These are phyloP conservation scores for Stephania cephalantha DNA, from an alignment of 164 flowering plant genomes.

Conservation along the genomic window DNA sequence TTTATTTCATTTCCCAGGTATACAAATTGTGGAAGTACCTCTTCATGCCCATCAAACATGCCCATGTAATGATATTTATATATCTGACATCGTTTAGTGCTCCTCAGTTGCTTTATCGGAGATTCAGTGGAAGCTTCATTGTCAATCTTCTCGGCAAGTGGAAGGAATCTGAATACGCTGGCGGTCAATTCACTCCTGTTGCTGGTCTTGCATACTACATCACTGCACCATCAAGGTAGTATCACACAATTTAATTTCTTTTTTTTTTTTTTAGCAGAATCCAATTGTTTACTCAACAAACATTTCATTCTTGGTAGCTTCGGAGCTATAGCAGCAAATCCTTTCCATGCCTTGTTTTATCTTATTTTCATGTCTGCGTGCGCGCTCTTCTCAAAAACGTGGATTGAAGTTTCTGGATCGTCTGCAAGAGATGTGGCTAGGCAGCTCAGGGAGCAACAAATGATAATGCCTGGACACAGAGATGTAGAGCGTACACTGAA, in stretches of 20 bases:
- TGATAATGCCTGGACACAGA: conserved; percentile 11
- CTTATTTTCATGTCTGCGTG: conserved; percentile 66
- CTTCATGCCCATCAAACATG: too few relatives aligned
- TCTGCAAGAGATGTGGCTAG: conserved; percentile 76
- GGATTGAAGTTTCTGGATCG: conserved; percentile 80
- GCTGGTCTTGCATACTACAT: too few relatives aligned
- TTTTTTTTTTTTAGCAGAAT: neutral
- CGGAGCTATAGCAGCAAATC: conserved; percentile 6
- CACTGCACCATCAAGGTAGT: conserved; percentile 12
- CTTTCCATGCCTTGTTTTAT: conserved; percentile 53
- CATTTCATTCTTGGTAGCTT: neutral
- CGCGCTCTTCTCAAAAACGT: conserved; percentile 70
- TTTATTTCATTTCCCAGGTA: conserved; percentile 14
- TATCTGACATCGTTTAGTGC: too few relatives aligned
- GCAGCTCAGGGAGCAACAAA: conserved; percentile 11
- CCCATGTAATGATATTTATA: too few relatives aligned
- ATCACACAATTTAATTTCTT: neutral
- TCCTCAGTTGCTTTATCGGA: conserved; percentile 9
- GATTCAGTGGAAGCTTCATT: conserved; percentile 13
- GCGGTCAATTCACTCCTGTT: conserved; percentile 11
- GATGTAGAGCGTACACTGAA: conserved; percentile 7
- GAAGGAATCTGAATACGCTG: conserved; percentile 8
- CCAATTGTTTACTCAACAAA: neutral
- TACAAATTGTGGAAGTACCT: too few relatives aligned
- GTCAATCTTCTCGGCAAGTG: conserved; percentile 9